Evolutionary conservation across 176 grass and related monocot genomes (phyloP), one percentile per base, ranked within the genome.

Genomic region (Typha latifolia): DNA sequence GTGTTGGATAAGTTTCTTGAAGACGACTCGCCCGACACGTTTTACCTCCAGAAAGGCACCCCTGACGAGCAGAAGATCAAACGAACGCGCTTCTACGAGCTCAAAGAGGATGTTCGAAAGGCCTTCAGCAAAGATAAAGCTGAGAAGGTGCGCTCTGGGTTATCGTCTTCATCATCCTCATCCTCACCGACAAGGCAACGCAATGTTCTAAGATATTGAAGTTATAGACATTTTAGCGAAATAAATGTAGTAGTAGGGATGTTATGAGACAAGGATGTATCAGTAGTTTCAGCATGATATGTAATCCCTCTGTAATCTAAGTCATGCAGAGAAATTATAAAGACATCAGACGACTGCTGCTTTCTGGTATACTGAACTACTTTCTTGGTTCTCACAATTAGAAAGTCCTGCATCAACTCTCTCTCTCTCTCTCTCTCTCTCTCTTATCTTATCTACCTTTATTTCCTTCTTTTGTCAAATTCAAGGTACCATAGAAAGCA

Each of bases 71-170:
- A 90, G 50, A 70, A 83, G 56, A 73, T 87, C 13, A 99, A 87
- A 63, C 72, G 69, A 73, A 75, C 84, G 75, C 95, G 95, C 57
- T 85, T 99, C 66, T 83, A 76, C 1, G 86, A 87, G 81, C 56
- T 99, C 18, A 93, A 71, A 69, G 86, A 93, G 70, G 86, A 93
- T 9, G 89, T 99, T 29, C 69, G 47, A 63, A 93, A 85, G 68
- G 94, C 94, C 47, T 99, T 85, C 84, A 87, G 71, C 71, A 93
- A 85, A 77, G 94, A 99, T 47, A 93, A 73, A 47, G 94, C 85
- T 12, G 82, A 77, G 10, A 75, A 70, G 49, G 22, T 70, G 64
- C 14, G 55, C 12, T 82, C 81, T 1, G 68, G 70, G 52, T 65
- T 89, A 19, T 86, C 87, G 1, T 82, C 92, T n/a, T 80, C 72